phyloP scores from a whole-genome alignment of 495 filamentous ascomycete genomes.

The Penicillium pulvis region DNA sequence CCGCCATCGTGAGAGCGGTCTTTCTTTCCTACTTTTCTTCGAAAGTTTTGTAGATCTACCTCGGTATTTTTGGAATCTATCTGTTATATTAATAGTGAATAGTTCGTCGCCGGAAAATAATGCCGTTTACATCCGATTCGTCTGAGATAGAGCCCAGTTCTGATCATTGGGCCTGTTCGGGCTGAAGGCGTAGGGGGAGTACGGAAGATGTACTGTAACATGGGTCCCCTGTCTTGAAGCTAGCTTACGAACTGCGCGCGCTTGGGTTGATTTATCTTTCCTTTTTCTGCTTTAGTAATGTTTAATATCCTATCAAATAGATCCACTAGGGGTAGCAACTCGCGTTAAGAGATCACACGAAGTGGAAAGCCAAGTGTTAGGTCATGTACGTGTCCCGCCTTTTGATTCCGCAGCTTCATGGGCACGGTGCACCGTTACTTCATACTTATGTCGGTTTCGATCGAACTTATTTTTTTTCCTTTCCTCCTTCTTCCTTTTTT shows the following conservation, averaged over 20 bases:
- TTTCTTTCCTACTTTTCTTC: not conserved
- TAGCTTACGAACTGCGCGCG: not conserved
- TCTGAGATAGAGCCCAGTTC: conserved; percentile 7
- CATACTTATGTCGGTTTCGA: not conserved
- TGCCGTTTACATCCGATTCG: not conserved
- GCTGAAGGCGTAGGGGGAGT: not conserved
- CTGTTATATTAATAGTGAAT: too few relatives aligned
- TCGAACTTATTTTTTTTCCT: not conserved
- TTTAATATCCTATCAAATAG: not conserved
- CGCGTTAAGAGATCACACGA: not conserved
- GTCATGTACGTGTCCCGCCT: conserved; percentile 4
- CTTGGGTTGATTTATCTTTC: not conserved
- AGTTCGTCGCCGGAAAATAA: not conserved
- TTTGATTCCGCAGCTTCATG: not conserved
- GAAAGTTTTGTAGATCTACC: not conserved
- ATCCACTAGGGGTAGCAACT: not conserved
- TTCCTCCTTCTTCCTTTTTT: conserved; percentile 6
- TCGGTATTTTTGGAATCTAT: not conserved
- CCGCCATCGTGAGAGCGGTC: not conserved
- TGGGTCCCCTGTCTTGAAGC: too few relatives aligned
- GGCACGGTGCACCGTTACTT: conserved; percentile 7
- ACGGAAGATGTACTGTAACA: too few relatives aligned
- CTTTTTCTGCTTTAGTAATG: not conserved
- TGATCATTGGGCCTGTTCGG: not conserved
- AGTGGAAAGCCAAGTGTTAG: too few relatives aligned